A percentile compares a stretch with the other conserved stretches of the same genome.
phyloP scores from a whole-genome alignment of 2,329 filamentous ascomycete species.

The Phialophora tarda region DNA sequence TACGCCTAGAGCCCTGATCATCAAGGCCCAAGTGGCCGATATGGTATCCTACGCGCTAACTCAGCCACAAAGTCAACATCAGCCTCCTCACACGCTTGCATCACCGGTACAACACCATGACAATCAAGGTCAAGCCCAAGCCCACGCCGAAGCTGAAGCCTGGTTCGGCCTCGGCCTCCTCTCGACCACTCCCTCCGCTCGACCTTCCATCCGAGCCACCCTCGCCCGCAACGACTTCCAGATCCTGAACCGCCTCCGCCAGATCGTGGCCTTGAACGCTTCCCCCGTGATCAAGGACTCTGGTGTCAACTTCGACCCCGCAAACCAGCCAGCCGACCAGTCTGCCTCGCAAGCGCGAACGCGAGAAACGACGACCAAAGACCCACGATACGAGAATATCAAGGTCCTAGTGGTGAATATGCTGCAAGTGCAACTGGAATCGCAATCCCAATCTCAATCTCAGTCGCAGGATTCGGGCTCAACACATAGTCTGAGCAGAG shows the following conservation, averaged over 20 bases:
- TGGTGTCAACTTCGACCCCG: neutral
- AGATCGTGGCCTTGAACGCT: conserved; percentile 4
- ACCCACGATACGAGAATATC: conserved; percentile 30
- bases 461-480: no score
- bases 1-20: conserved; percentile 5
- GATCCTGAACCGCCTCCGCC: conserved; percentile 16
- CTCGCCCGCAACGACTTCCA: conserved; percentile 12
- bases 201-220: conserved; percentile 16
- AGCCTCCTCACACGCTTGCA: neutral
- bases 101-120: neutral
- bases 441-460: neutral
- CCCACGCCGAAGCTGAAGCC: conserved; percentile 28
- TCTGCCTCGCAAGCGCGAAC: neutral
- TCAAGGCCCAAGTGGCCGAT: conserved; percentile 6
- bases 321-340: neutral
- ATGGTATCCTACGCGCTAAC: conserved; percentile 27
- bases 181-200: conserved; percentile 15
- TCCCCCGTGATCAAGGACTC: neutral
- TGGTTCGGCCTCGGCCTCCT: conserved; percentile 35
- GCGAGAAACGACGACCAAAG: neutral
- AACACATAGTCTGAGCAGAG: neutral
- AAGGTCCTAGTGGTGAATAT: conserved; percentile 29
- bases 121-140: neutral
- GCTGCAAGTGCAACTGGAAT: conserved; percentile 13
- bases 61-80: conserved; percentile 4